Percentiles rank a stretch among this genome's conserved stretches.
Conservation (phyloP, 2,329 filamentous ascomycete genomes). For the Ophiostoma quercus region DNA sequence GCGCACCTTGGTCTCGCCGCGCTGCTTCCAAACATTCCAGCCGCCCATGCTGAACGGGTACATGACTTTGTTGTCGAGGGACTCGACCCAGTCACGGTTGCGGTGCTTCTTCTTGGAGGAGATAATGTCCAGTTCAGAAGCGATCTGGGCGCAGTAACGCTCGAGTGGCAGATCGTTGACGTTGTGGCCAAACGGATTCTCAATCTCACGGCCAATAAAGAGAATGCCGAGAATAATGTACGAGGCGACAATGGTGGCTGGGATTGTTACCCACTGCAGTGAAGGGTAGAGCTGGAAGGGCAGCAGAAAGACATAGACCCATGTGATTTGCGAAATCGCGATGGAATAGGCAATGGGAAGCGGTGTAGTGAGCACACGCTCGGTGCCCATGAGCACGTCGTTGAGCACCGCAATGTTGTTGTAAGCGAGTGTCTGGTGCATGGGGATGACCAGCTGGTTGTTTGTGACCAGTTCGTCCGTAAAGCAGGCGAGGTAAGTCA, state of each 20-base stretch:
- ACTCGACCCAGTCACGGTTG: constrained; percentile 45
- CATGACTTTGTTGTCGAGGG: constrained; percentile 37
- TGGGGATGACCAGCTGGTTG: constrained; percentile 43
- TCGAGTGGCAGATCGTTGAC: constrained; percentile 65
- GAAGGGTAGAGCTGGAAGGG: constrained; percentile 63
- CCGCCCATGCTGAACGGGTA: constrained; percentile 42
- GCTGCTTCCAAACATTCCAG: constrained; percentile 45
- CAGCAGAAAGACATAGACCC: constrained; percentile 66
- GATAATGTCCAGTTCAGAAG: constrained; percentile 59
- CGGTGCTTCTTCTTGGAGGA: constrained; percentile 50
- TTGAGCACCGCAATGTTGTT: constrained; percentile 52
- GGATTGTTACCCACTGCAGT: constrained; percentile 66
- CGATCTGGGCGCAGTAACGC: constrained; percentile 59
- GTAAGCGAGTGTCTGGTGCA: constrained; percentile 48
- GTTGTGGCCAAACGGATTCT: constrained; percentile 64
- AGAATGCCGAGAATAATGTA: constrained; percentile 69
- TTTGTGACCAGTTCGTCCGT: constrained; percentile 51
- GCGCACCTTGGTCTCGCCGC: constrained; percentile 43
- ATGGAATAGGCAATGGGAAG: constrained; percentile 70
- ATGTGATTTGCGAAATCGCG: constrained; percentile 70
- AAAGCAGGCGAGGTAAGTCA: constrained; percentile 60
- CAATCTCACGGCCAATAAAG: constrained; percentile 62
- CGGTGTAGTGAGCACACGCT: constrained; percentile 66
- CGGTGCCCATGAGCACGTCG: constrained; percentile 61
- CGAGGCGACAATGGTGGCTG: constrained; percentile 58